Conservation (phyloP, 805 yeast genomes). For the Wickerhamomyces pijperi region DNA sequence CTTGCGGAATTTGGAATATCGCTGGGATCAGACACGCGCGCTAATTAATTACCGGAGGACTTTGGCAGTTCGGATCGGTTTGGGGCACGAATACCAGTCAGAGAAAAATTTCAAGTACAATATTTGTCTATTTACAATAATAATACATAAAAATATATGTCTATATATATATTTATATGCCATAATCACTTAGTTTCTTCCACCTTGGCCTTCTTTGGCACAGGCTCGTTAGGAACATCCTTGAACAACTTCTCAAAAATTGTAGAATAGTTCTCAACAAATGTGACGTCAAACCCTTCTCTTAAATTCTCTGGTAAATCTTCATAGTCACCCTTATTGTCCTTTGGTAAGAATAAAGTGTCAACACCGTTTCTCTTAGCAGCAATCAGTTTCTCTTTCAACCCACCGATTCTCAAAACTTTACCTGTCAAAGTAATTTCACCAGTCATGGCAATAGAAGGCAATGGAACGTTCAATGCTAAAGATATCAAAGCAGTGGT, state of each 20-base stretch:
- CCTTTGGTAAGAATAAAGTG: constrained; percentile 87
- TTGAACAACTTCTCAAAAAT: constrained; percentile 56
- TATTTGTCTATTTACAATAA: too few relatives aligned
- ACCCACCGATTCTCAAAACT: constrained; percentile 78
- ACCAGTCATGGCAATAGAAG: constrained; percentile 72
- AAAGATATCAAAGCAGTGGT: constrained; percentile 72
- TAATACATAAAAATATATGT: too few relatives aligned
- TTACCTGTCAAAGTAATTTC: constrained; percentile 73
- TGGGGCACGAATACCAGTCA: too few relatives aligned
- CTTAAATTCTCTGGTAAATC: constrained; percentile 84
- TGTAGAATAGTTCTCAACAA: constrained; percentile 88
- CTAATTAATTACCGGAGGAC: too few relatives aligned
- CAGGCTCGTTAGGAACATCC: constrained; percentile 8
- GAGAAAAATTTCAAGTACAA: too few relatives aligned
- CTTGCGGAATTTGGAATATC: too few relatives aligned
- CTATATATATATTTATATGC: too few relatives aligned
- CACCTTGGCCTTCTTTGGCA: constrained; percentile 1
- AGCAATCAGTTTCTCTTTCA: constrained; percentile 83
- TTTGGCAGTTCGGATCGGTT: too few relatives aligned
- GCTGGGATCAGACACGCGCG: too few relatives aligned
- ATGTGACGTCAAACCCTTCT: constrained; percentile 73
- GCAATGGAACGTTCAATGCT: constrained; percentile 46
- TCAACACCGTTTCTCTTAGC: constrained; percentile 90
- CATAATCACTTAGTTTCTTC: not conserved
- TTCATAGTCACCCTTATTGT: constrained; percentile 83